Percentiles rank a stretch among this genome's conserved stretches.
These are phyloP conservation scores for Wallacemonas collosoma DNA, from an alignment of 208 protist species.

Conservation along the genomic window DNA sequence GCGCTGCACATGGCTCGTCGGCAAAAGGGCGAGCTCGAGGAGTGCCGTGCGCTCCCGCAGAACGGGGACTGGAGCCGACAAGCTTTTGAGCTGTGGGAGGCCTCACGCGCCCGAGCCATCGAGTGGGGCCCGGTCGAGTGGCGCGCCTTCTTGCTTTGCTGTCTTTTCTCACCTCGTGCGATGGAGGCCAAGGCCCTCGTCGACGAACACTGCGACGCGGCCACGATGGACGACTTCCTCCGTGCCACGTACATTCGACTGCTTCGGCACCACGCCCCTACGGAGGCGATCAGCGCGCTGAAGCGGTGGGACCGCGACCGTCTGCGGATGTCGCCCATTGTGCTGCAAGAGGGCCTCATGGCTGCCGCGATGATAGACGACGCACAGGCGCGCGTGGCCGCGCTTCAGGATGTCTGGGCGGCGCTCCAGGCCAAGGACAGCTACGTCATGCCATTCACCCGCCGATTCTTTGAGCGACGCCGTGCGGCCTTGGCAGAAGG, in stretches of 20 bases:
- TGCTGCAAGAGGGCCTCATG: conserved; percentile 86
- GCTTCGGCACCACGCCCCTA: conserved; percentile 75
- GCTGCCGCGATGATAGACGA: conserved; percentile 48
- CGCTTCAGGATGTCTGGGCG: conserved; percentile 48
- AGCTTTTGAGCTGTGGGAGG: conserved; percentile 69
- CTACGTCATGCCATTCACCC: conserved; percentile 88
- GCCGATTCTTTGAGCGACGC: conserved; percentile 55
- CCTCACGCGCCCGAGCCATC: conserved; percentile 71
- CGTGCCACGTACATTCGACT: conserved; percentile 77
- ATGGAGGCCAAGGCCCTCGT: conserved; percentile 67
- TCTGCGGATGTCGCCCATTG: conserved; percentile 67
- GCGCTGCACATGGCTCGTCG: conserved; percentile 55
- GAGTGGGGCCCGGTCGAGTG: conserved; percentile 87
- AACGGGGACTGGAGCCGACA: conserved; percentile 73
- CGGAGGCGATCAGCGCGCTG: conserved; percentile 40
- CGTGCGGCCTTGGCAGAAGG: conserved; percentile 33
- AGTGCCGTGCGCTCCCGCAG: conserved; percentile 66
- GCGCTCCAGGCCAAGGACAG: conserved; percentile 60
- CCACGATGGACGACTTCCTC: conserved; percentile 85
- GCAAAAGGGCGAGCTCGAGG: conserved; percentile 83
- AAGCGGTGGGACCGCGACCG: conserved; percentile 36
- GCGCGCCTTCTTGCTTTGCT: conserved; percentile 86
- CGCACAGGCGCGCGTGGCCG: conserved; percentile 26
- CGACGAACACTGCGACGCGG: conserved; percentile 42
- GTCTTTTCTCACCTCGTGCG: conserved; percentile 73